These are phyloP conservation scores for Penicillium paxilli DNA, from an alignment of 495 filamentous ascomycete genomes.

Conservation along the genomic window DNA sequence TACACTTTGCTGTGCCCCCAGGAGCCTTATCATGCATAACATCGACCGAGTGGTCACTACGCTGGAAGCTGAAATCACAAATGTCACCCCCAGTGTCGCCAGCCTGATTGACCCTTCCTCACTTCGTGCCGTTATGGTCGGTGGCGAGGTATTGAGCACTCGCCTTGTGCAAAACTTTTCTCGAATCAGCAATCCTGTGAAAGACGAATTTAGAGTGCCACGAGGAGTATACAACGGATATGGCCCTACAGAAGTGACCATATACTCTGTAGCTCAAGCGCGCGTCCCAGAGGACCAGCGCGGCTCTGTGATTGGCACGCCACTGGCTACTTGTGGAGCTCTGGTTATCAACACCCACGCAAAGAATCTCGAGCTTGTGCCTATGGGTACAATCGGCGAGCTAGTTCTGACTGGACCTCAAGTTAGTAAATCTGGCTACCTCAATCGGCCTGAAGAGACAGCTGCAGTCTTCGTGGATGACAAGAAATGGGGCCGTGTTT, in stretches of 20 bases:
- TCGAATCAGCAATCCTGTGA: not conserved
- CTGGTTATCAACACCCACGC: constrained; percentile 29
- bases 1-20: constrained; percentile 40
- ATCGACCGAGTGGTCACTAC: constrained; percentile 17
- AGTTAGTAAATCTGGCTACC: constrained; percentile 44
- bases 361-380: constrained; percentile 29
- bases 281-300: constrained; percentile 21
- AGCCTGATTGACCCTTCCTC: constrained; percentile 24
- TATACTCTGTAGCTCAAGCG: constrained; percentile 28
- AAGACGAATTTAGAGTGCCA: not conserved
- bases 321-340: constrained; percentile 29
- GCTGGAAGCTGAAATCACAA: too few species aligned
- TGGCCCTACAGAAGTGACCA: constrained; percentile 36
- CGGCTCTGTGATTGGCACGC: constrained; percentile 37
- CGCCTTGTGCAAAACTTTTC: constrained; percentile 31
- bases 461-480: constrained; percentile 39
- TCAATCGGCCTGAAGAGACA: constrained; percentile 40
- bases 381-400: constrained; percentile 44
- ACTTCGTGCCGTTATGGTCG: constrained; percentile 30
- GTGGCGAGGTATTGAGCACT: constrained; percentile 33
- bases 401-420: constrained; percentile 46
- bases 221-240: constrained; percentile 32
- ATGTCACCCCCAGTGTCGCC: constrained; percentile 7
- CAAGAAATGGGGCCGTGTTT: constrained; percentile 49
- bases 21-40: constrained; percentile 22